Conservation (phyloP, 2,329 filamentous ascomycete species). For the Fusarium sp. region DNA sequence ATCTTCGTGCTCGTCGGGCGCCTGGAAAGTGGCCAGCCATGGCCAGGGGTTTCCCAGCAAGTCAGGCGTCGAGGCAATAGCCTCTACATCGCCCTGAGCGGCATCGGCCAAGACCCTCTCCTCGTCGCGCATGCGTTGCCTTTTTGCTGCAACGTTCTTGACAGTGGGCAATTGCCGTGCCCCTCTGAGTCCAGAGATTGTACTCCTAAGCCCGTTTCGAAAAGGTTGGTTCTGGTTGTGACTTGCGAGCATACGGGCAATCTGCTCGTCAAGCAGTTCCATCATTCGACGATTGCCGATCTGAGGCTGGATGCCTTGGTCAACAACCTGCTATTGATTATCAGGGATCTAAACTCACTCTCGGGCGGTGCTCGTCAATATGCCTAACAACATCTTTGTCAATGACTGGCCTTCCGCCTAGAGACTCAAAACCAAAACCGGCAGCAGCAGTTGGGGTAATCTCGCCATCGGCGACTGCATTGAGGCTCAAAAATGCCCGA, state of each 20-base stretch:
- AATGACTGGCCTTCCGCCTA: constrained; percentile 54
- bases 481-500: constrained; percentile 59
- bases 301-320: not conserved
- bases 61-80: not conserved
- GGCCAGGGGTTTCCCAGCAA: constrained; percentile 9
- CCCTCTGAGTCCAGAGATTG: not conserved
- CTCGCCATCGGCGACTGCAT: constrained; percentile 60
- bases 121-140: not conserved
- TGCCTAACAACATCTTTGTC: constrained; percentile 51
- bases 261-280: constrained; percentile 43
- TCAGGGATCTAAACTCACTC: constrained; percentile 43
- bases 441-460: constrained; percentile 59
- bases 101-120: not conserved
- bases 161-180: constrained; percentile 9
- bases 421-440: constrained; percentile 62
- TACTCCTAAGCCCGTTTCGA: not conserved
- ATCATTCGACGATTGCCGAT: constrained; percentile 32
- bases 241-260: constrained; percentile 28
- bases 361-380: constrained; percentile 52
- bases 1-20: not conserved
- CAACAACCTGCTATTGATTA: not conserved
- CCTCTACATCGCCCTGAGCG: not conserved
- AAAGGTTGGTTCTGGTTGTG: not conserved
- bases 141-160: not conserved
- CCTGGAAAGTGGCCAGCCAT: constrained; percentile 9